phyloP scores from a whole-genome alignment of 495 filamentous ascomycete species.

The Podospora appendiculata region DNA sequence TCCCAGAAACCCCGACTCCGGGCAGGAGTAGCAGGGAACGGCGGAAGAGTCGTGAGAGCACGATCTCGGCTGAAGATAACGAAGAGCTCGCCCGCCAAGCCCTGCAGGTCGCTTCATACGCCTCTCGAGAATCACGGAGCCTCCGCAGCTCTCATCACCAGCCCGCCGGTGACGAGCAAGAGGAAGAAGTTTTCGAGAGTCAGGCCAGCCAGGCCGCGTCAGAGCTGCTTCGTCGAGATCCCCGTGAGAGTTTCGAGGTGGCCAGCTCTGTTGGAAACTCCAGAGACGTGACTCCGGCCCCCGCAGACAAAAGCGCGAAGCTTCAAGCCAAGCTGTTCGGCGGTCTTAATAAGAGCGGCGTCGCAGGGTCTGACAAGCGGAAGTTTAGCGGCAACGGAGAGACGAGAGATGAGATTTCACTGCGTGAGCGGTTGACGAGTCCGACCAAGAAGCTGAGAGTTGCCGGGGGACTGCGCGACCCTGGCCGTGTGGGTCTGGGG shows the following conservation, averaged over 20 bases:
- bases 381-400: slow-evolving; percentile 42
- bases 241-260: slow-evolving; percentile 42
- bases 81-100: slow-evolving; percentile 52
- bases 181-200: slow-evolving; percentile 38
- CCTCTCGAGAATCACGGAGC: slow-evolving; percentile 28
- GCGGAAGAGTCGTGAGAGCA: slow-evolving; percentile 73
- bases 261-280: slow-evolving; percentile 33
- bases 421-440: slow-evolving; percentile 25
- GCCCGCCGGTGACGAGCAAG: slow-evolving; percentile 13
- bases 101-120: slow-evolving; percentile 42
- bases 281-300: slow-evolving; percentile 32
- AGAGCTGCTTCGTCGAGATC: slow-evolving; percentile 47
- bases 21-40: slow-evolving; percentile 13
- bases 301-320: slow-evolving; percentile 36
- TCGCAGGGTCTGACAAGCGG: slow-evolving; percentile 42
- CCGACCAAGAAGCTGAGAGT: slow-evolving; percentile 55
- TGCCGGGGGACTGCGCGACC: slow-evolving; percentile 26
- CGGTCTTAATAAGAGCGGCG: slow-evolving; percentile 51
- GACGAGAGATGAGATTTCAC: slow-evolving; percentile 21
- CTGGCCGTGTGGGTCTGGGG: slow-evolving; percentile 51
- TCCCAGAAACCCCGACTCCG: slow-evolving; percentile 20
- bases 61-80: slow-evolving; percentile 75
- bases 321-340: slow-evolving; percentile 65
- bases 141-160: slow-evolving; percentile 11
- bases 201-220: slow-evolving; percentile 47